Evolutionary conservation across 2,329 filamentous ascomycete genomes (phyloP), one percentile per base, ranked within the genome.

Genomic region (Ophiostoma himal-ulmi): DNA sequence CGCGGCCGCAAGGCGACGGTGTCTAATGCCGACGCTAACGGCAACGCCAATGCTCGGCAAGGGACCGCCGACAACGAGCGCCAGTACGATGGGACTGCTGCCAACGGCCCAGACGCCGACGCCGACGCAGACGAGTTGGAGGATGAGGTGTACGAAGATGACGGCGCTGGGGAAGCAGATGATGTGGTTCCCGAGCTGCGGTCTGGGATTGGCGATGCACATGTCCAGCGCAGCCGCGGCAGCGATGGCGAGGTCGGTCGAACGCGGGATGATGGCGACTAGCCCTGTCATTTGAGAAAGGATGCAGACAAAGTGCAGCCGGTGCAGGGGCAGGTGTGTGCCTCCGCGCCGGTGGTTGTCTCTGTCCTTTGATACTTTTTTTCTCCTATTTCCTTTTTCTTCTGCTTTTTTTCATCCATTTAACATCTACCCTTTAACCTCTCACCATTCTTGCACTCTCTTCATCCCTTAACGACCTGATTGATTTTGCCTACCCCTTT

Each of bases 1-100:
- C 97, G 97, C 81, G 90, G 89, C 68, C 96, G 92, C 83, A 97
- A 97, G 82, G 85, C 70, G 62, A 65, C 62, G 8, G 62, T 65
- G 6, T n/a, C 86, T 36, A 96, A 95, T 79, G 84, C 70, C 10
- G 62, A 68, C 26, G 65, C 68, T 2, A 66, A 60, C 17, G 14
- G 1, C 36, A 96, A 94, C 79, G 84, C 68, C 7, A 67, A 62
- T 39, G 68, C n/a, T 5, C 48, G 54, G 6, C 65, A 68, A 52
- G 36, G 34, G 17, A 48, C 36, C 36, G 14, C 83, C n/a, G 79
- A 81, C 1, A 71, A 72, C 20, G 68, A 48, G 60, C 72, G 70
- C 7, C n/a, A 48, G 20, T 70, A 68, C 17, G 70, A 67, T 3
- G 62, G 30, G 5, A 37, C 37, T 5, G 6, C 17, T 0, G 69